Percentiles rank a stretch among this genome's conserved stretches.
phyloP scores from a whole-genome alignment of 768 basidiomycete species.

The Infundibulicybe gibba region DNA sequence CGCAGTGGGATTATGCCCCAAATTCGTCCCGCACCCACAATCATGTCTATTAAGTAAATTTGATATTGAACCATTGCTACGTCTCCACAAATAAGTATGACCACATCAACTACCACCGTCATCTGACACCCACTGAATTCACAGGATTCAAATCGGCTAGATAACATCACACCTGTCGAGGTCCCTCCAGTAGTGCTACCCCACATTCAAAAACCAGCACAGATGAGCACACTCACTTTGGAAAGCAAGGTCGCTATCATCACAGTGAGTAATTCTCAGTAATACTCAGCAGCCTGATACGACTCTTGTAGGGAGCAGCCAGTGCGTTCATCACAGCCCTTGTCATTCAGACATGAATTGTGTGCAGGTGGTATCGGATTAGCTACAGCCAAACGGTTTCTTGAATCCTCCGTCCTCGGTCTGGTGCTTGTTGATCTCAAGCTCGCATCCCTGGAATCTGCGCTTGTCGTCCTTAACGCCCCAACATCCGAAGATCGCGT shows the following conservation, averaged over 20 bases:
- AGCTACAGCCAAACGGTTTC: slow-evolving; percentile 1
- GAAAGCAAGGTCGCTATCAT: neutral
- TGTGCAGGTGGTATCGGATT: slow-evolving; percentile 5
- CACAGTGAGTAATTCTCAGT: neutral
- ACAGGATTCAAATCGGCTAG: too few relatives aligned
- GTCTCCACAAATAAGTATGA: too few relatives aligned
- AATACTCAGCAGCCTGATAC: neutral
- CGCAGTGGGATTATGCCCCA: too few relatives aligned
- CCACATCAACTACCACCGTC: too few relatives aligned
- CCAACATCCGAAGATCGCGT: slow-evolving; percentile 1
- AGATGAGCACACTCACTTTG: neutral
- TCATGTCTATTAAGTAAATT: too few relatives aligned
- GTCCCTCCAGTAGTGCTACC: too few relatives aligned
- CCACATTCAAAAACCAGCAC: too few relatives aligned
- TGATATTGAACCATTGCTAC: too few relatives aligned
- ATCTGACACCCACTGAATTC: too few relatives aligned
- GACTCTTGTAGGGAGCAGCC: neutral
- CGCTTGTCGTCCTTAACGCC: neutral
- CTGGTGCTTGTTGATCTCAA: slow-evolving; percentile 5
- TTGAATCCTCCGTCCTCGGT: neutral
- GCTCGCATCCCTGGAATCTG: neutral
- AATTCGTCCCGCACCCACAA: too few relatives aligned
- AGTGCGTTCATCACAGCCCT: neutral
- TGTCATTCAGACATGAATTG: neutral
- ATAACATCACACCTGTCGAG: too few relatives aligned